Evolutionary conservation across 2,329 filamentous ascomycete genomes (phyloP).

Genomic region (Coniochaeta sp.): DNA sequence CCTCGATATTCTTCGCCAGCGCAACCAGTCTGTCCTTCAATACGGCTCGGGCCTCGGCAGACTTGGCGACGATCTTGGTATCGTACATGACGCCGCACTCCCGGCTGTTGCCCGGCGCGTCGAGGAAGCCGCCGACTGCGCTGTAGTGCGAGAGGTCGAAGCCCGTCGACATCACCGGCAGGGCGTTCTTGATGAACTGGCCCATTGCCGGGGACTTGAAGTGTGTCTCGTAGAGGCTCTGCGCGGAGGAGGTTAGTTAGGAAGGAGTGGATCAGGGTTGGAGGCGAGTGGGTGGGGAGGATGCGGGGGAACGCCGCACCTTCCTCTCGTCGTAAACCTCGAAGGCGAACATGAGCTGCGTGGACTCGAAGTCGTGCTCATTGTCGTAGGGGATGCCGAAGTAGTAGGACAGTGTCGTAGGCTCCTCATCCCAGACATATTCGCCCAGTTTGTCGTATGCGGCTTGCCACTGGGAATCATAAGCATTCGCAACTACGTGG

Average conservation of each 20-base stretch:
- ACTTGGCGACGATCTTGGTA: conserved; percentile 14
- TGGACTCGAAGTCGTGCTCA: conserved; percentile 19
- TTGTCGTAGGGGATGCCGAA: conserved; percentile 31
- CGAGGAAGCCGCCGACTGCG: conserved; percentile 20
- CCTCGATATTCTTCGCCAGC: conserved; percentile 9
- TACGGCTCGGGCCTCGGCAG: conserved; percentile 6
- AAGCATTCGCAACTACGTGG: background rate
- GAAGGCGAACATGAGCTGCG: conserved; percentile 26
- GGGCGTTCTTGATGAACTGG: conserved; percentile 18
- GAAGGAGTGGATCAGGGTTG: background rate
- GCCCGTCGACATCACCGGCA: conserved; percentile 20
- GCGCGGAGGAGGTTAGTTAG: background rate
- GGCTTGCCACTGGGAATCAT: conserved; percentile 26
- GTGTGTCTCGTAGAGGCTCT: conserved; percentile 23
- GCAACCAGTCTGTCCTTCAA: conserved; percentile 6
- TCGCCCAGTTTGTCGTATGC: conserved; percentile 29
- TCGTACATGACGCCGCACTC: conserved; percentile 23
- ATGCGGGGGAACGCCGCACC: too few relatives aligned
- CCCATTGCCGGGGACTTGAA: conserved; percentile 22
- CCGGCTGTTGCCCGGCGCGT: conserved; percentile 11
- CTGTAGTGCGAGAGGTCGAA: conserved; percentile 25
- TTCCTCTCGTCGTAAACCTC: conserved; percentile 21
- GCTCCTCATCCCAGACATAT: conserved; percentile 25
- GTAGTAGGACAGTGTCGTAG: conserved; percentile 31
- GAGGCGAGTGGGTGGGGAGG: background rate